A percentile compares a stretch with the other conserved stretches of the same genome.
These are phyloP conservation scores for Polytrichum formosum DNA, from an alignment of 225 moss, liverwort and hornwort species.

Conservation along the genomic window DNA sequence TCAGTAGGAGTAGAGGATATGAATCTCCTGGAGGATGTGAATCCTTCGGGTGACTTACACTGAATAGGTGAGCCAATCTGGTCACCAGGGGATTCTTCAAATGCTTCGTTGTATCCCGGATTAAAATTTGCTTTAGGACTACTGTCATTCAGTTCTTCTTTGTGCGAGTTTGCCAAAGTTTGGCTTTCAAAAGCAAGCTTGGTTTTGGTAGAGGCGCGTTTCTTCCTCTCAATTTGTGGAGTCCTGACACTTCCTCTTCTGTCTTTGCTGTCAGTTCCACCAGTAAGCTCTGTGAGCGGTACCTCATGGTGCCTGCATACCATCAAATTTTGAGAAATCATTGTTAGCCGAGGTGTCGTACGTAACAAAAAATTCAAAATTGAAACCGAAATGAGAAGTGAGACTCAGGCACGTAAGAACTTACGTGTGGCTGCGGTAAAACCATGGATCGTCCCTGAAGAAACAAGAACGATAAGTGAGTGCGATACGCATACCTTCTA, in stretches of 20 bases:
- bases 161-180: constrained; percentile 9
- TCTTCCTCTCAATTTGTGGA: constrained; percentile 40
- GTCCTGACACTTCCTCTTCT: constrained; percentile 14
- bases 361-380: too few species aligned
- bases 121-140: constrained; percentile 21
- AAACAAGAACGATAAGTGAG: neutral
- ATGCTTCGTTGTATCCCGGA: constrained; percentile 13
- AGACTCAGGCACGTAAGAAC: constrained; percentile 7
- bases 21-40: constrained; percentile 27
- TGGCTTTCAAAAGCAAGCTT: constrained; percentile 39
- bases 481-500: neutral
- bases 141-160: constrained; percentile 13
- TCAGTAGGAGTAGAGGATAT: constrained; percentile 19
- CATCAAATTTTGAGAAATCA: neutral
- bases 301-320: constrained; percentile 81
- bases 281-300: constrained; percentile 56
- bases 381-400: too few species aligned
- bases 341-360: neutral
- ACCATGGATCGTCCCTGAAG: constrained; percentile 93
- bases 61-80: constrained; percentile 45
- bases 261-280: constrained; percentile 28
- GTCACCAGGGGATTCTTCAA: constrained; percentile 26
- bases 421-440: constrained; percentile 84
- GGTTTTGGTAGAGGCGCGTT: constrained; percentile 37
- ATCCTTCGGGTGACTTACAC: constrained; percentile 49